Evolutionary conservation across 108 stramenopile genomes (phyloP), one percentile per base, ranked within the genome.

Genomic region (Nitzschia inconspicua): DNA sequence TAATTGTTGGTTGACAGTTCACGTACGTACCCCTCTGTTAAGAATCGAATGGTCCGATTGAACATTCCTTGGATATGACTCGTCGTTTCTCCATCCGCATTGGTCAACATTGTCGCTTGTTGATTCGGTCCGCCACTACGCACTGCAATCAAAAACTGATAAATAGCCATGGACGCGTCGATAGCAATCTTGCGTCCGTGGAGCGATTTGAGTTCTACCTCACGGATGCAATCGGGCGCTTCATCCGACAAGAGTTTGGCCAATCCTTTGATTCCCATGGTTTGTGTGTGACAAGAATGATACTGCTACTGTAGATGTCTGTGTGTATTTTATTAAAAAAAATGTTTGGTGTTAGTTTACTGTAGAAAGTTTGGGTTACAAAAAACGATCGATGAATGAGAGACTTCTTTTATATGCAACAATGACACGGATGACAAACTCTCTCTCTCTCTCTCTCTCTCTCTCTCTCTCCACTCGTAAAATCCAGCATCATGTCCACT

Each of bases 1-100:
- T n/a, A n/a, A n/a, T n/a, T n/a, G n/a, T n/a, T n/a, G n/a, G n/a
- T n/a, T n/a, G n/a, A n/a, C n/a, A n/a, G n/a, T n/a, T n/a, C n/a
- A n/a, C n/a, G n/a, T n/a, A n/a, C n/a, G n/a, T n/a, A n/a, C n/a
- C 99, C 99, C 71, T 93, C 89, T 11, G 80, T 64, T 25, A 98
- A 65, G 63, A 96, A 87, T 3, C 97, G 94, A 62, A 98, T 98
- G 46, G 99, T 97, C 2, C 98, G 85, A 70, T 96, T 96, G 84
- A 99, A 98, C 68, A 99, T 88, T 16, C 99, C 99, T 68, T 98
- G 97, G n/a, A 99, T 95, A 69, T 99, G 99, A 30, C 78, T 83
- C 10, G 97, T 97, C 0, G 94, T 89, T 61, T 97, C 91, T 7
- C 96, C 94, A 13, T 91, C 95, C 32, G 88, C 84, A 51, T 95